Conservation (phyloP, 495 filamentous ascomycete species). For the Letharia columbiana region DNA sequence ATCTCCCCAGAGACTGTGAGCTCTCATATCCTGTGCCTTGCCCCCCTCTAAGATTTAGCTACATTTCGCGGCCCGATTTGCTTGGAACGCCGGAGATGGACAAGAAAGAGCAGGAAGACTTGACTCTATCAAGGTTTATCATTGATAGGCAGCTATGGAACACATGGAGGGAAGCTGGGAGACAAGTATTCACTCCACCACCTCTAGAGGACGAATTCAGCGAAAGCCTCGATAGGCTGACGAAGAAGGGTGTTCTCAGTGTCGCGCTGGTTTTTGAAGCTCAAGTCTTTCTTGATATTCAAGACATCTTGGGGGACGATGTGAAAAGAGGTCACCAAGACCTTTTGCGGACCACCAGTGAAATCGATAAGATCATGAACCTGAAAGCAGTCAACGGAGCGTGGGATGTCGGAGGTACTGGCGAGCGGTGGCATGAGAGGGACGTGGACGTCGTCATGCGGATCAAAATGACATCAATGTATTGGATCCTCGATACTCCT, state of each 20-base stretch:
- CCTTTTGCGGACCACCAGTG: conserved; percentile 2
- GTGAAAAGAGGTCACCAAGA: conserved; percentile 10
- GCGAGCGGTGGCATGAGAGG: conserved; percentile 16
- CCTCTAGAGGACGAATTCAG: conserved; percentile 17
- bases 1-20: background rate
- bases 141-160: conserved; percentile 15
- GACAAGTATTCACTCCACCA: background rate
- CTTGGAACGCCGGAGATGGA: conserved; percentile 17
- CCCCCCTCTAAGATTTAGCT: conserved; percentile 13
- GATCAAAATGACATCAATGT: conserved; percentile 16
- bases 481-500: conserved; percentile 16
- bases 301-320: conserved; percentile 16
- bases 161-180: background rate
- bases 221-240: conserved; percentile 13
- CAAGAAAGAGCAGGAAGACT: conserved; percentile 15
- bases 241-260: conserved; percentile 12
- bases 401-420: conserved; percentile 16
- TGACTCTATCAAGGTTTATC: conserved; percentile 5
- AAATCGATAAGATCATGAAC: conserved; percentile 13
- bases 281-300: conserved; percentile 15
- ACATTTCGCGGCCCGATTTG: conserved; percentile 14
- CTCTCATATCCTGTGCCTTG: conserved; percentile 11
- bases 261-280: conserved; percentile 16
- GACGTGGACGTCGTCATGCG: conserved; percentile 12
- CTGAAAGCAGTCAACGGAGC: conserved; percentile 12